Evolutionary conservation across 495 filamentous ascomycete species (phyloP).

Genomic region (Daldinia caldariorum): DNA sequence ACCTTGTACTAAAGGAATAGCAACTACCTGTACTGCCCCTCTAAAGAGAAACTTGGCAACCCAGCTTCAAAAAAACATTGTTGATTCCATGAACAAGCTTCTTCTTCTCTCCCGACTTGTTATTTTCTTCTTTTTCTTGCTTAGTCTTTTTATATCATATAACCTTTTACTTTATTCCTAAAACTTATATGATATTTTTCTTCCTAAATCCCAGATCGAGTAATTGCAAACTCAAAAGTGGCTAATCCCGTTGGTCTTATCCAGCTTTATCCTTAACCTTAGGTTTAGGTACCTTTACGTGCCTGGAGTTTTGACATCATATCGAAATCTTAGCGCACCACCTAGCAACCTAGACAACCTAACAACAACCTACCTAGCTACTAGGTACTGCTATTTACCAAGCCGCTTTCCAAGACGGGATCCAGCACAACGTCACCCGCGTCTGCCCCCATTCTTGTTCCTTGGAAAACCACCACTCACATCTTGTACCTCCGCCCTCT

Average conservation of each 20-base stretch:
- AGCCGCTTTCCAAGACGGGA: conserved; percentile 37
- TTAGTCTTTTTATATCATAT: conserved; percentile 13
- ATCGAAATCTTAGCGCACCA: too few relatives aligned
- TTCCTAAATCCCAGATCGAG: conserved; percentile 10
- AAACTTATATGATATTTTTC: conserved; percentile 1
- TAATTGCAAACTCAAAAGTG: conserved; percentile 13
- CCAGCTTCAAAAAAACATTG: conserved; percentile 34
- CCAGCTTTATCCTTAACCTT: not conserved
- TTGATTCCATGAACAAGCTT: conserved; percentile 18
- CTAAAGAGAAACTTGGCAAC: conserved; percentile 40
- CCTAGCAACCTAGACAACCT: not conserved
- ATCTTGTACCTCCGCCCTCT: conserved; percentile 28
- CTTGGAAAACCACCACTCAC: conserved; percentile 24
- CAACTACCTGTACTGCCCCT: too few relatives aligned
- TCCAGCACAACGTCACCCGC: conserved; percentile 37
- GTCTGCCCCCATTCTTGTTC: conserved; percentile 34
- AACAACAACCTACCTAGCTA: too few relatives aligned
- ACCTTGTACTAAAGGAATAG: too few relatives aligned
- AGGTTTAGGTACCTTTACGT: not conserved
- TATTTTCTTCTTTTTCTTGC: not conserved
- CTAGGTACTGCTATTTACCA: conserved; percentile 11
- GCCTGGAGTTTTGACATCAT: too few relatives aligned
- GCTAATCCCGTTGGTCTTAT: conserved; percentile 1
- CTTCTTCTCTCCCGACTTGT: conserved; percentile 16
- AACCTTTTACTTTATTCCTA: not conserved